Base-by-base conservation (phyloP, 352 stramenopile species). In the Pythium aristosporum region DNA sequence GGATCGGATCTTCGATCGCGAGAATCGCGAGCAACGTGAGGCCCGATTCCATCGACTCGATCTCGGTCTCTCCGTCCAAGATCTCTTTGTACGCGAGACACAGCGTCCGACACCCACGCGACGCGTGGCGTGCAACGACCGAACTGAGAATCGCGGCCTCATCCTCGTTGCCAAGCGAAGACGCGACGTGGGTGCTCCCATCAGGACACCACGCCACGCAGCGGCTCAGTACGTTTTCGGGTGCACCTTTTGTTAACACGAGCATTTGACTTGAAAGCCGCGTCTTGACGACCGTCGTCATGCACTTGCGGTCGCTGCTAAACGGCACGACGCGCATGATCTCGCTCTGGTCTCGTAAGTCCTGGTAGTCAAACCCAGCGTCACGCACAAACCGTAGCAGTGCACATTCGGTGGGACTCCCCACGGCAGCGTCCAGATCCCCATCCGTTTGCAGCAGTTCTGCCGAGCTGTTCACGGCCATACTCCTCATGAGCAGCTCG, bases 1-100 rank as follows among this genome's bases (percentile, higher is more conserved):
- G 91, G 42, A 98, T 80, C 7, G 97, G 97, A 71, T 99, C 97
- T 67, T 98, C 87, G 63, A 99, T 98, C 59, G 95, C 97, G 36
- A 98, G 94, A 58, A 99, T 91, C 44, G 89, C 93, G 34, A 79
- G 83, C 28, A 94, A 73, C 13, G 95, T 61, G 47, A 96, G 73
- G 5, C 93, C 75, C 9, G 87, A 52, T 48, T 37, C 72, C 52
- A 23, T 4, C 25, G 25, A 28, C 25, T 28, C 25, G 75, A 65
- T 72, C 42, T 97, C 90, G 12, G 87, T 84, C 5, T 79, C 73
- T 11, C 85, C 65, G 7, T 61, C 47, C 39, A 0, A 55, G 53
- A 92, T 84, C 48, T 91, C 73, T 0, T 89, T 82, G 0, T 96
- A 82, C 1, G 86, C 84, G 32, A 97, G 65, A 62, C 88, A 96